Conservation (phyloP, 768 basidiomycete genomes). For the Hygrocybe punicea region DNA sequence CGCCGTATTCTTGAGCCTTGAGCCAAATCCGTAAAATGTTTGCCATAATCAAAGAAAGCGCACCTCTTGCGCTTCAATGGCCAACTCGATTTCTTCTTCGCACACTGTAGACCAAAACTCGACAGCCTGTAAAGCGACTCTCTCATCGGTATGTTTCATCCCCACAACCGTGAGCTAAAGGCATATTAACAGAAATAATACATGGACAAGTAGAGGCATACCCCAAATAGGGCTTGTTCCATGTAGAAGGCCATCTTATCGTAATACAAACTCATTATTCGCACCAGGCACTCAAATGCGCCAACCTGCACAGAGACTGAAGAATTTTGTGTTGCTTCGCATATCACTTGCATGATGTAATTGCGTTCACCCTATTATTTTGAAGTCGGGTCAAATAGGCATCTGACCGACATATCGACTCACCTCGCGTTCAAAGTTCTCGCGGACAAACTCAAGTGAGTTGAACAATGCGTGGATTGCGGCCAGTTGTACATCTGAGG, state of each 20-base stretch:
- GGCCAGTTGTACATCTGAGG: constrained; percentile 84
- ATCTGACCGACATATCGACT: constrained; percentile 22
- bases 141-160: constrained; percentile 91
- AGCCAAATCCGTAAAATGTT: constrained; percentile 7
- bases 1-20: constrained; percentile 87
- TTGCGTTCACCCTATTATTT: constrained; percentile 86
- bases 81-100: constrained; percentile 93
- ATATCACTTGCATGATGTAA: constrained; percentile 99
- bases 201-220: constrained; percentile 40
- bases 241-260: constrained; percentile 99
- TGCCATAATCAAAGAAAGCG: constrained; percentile 11
- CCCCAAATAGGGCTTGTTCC: constrained; percentile 97
- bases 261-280: constrained; percentile 97
- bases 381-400: constrained; percentile 11
- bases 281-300: constrained; percentile 91
- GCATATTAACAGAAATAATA: constrained; percentile 15
- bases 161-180: constrained; percentile 89
- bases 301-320: constrained; percentile 85
- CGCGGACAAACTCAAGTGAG: constrained; percentile 94
- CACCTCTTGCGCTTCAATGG: constrained; percentile 89
- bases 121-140: constrained; percentile 91
- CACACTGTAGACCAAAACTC: constrained; percentile 99
- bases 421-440: constrained; percentile 97
- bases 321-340: constrained; percentile 91
- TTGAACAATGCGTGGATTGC: constrained; percentile 92